These are phyloP conservation scores for Suillus subalutaceus DNA, from an alignment of 768 basidiomycete species.

Conservation along the genomic window DNA sequence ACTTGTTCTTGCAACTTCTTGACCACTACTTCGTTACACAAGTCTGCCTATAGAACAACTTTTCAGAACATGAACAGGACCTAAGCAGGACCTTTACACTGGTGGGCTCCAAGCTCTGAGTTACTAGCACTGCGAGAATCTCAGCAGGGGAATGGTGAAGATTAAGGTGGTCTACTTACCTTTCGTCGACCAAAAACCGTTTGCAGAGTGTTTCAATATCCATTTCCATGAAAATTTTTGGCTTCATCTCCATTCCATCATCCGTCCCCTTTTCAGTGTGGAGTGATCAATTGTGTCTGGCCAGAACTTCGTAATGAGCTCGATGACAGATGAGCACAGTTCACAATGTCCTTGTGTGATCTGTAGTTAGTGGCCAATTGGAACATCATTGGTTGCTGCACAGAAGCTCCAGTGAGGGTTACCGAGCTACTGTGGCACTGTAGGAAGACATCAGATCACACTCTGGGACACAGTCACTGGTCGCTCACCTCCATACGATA, in stretches of 20 bases:
- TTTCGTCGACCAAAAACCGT: slow-evolving; percentile 56
- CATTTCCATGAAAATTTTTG: slow-evolving; percentile 57
- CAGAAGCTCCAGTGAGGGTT: slow-evolving; percentile 15
- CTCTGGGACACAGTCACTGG: not conserved
- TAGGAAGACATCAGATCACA: not conserved
- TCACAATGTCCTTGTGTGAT: slow-evolving; percentile 72
- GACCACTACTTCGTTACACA: slow-evolving; percentile 60
- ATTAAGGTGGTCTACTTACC: slow-evolving; percentile 34
- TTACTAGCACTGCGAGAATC: slow-evolving; percentile 39
- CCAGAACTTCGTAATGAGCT: slow-evolving; percentile 63
- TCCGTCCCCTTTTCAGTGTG: slow-evolving; percentile 57
- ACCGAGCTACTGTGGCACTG: slow-evolving; percentile 23
- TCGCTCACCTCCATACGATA: slow-evolving; percentile 58
- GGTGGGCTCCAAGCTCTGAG: slow-evolving; percentile 64
- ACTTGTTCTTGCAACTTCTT: slow-evolving; percentile 50
- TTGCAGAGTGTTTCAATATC: slow-evolving; percentile 47
- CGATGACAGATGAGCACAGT: slow-evolving; percentile 66
- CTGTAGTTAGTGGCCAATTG: slow-evolving; percentile 68
- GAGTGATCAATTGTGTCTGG: slow-evolving; percentile 64
- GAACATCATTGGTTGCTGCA: slow-evolving; percentile 43
- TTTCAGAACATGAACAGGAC: not conserved
- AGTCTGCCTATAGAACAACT: slow-evolving; percentile 56
- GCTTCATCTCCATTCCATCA: slow-evolving; percentile 55
- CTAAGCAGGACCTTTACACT: slow-evolving; percentile 44
- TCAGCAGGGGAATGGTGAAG: slow-evolving; percentile 13